A percentile compares a stretch with the other conserved stretches of the same genome.
Evolutionary conservation across 129 eudicot species (phyloP).

Genomic region (Daucus carota): DH1_v3.0 NC_030385.2:38040501-38041000

Average conservation of each 20-base stretch:
- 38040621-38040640: neutral
- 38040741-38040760: neutral
- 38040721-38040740: neutral
- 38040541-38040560: neutral
- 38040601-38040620: neutral
- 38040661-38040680: neutral
- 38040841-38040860: slow-evolving; percentile 27
- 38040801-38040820: slow-evolving; percentile 19
- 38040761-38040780: slow-evolving; percentile 1
- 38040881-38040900: neutral
- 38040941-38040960: neutral
- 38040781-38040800: slow-evolving; percentile 22
- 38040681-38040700: neutral
- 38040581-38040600: slow-evolving; percentile 9
- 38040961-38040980: no score
- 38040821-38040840: slow-evolving; percentile 23
- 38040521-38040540: slow-evolving; percentile 57
- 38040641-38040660: slow-evolving; percentile 3
- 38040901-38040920: neutral
- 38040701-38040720: neutral
- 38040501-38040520: slow-evolving; percentile 44
- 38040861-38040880: neutral
- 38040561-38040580: neutral
- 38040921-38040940: neutral
- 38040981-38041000: no score